Evolutionary conservation across 345 rosid species (phyloP), one percentile per base, ranked within the genome.

Genomic region (Aquilaria yunnanensis): DNA sequence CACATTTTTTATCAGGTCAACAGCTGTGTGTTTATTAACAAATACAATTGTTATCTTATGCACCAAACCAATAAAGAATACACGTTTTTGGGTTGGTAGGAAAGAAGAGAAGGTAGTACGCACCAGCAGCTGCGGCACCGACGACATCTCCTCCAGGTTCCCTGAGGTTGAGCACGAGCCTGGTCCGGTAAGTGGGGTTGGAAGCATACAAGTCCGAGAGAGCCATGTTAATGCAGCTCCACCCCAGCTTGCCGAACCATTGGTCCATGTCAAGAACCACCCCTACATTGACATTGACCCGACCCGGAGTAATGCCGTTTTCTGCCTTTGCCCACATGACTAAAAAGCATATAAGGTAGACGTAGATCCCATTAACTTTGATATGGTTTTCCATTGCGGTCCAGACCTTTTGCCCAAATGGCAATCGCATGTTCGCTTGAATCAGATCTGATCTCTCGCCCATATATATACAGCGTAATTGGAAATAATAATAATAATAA

Each of bases 61-160:
- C 37, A 16, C 23, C 23, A 16, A 55, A 34, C 3, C n/a, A 50
- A 55, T 46, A 51, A 50, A 47, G 12, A 4, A n/a, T 10, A 47
- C 5, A 30, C 3, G 14, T 41, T 34, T 13, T 47, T 7, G 7
- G 49, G 49, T 47, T 47, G 51, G 32, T 31, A 47, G n/a, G 34
- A 46, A 66, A 51, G 43, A 62, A 51, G 4, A 30, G 47, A 47
- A 47, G 12, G 49, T 47, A 52, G 14, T 9, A 16, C 23, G 23
- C 5, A 87, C 96, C 88, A 59, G 89, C 82, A n/a, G 83, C 69
- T 32, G 89, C 80, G 1, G 96, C 81, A 55, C 47, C 75, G 10
- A 89, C 67, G 0, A 76, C 81, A 57, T 81, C 83, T 0, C 29
- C 8, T 52, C 9, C 70, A 67, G 88, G 77, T 47, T 89, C 80